phyloP scores from a whole-genome alignment of 495 filamentous ascomycete species.

The Neurospora sp. region DNA sequence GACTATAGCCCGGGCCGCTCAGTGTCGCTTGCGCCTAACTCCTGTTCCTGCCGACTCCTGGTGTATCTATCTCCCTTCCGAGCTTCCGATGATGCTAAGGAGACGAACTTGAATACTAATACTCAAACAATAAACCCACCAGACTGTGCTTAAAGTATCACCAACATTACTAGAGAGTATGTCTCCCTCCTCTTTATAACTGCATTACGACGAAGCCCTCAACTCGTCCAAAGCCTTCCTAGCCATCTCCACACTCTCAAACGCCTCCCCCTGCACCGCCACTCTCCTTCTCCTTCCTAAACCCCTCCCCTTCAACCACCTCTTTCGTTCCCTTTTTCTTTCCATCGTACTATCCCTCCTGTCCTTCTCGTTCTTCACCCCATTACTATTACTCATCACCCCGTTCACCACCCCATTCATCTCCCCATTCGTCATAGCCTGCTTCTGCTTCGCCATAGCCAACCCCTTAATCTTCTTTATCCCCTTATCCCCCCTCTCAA shows the following conservation, averaged over 20 bases:
- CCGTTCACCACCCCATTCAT: not conserved
- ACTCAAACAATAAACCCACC: not conserved
- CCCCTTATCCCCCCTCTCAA: constrained; percentile 22
- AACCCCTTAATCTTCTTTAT: constrained; percentile 3
- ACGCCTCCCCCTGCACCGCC: constrained; percentile 25
- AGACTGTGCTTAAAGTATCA: constrained; percentile 6
- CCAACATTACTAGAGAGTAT: constrained; percentile 14
- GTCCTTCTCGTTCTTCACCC: not conserved
- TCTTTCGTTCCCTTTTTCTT: constrained; percentile 14
- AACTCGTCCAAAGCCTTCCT: constrained; percentile 32
- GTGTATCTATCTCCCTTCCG: not conserved
- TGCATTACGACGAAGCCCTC: not conserved
- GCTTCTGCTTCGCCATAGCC: not conserved
- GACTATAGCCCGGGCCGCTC: not conserved
- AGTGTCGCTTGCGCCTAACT: not conserved
- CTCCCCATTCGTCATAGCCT: not conserved
- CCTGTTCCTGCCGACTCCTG: not conserved
- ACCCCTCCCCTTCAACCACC: not conserved
- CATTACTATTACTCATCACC: not conserved
- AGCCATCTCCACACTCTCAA: constrained; percentile 35
- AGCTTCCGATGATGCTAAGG: not conserved
- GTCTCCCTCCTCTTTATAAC: constrained; percentile 9
- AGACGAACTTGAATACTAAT: not conserved
- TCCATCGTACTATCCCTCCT: constrained; percentile 4
- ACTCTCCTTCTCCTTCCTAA: constrained; percentile 2